phyloP scores from a whole-genome alignment of 345 rosid genomes.

The Turnera subulata region DNA sequence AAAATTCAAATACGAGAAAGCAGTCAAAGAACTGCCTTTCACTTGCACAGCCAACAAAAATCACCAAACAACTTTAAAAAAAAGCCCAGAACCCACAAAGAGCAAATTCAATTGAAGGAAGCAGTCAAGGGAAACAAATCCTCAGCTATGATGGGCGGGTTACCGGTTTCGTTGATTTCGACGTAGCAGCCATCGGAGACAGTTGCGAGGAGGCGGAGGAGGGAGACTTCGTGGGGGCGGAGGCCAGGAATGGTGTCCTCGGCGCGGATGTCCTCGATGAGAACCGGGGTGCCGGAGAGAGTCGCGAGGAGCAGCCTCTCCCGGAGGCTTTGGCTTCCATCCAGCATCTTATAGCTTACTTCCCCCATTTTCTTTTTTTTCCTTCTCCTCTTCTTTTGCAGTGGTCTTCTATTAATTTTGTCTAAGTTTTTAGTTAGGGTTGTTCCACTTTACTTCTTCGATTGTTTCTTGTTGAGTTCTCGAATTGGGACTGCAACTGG shows the following conservation, averaged over 20 bases:
- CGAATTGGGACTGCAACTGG: no score
- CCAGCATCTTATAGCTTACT: constrained; percentile 52
- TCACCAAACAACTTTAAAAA: no score
- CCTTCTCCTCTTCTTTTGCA: no score
- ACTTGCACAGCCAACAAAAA: no score
- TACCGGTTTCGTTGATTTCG: constrained; percentile 81
- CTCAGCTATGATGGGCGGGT: background rate
- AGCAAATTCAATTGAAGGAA: no score
- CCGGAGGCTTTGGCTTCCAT: constrained; percentile 71
- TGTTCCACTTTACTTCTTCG: no score
- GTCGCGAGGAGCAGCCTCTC: constrained; percentile 72
- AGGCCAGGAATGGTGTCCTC: constrained; percentile 71
- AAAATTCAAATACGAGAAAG: background rate
- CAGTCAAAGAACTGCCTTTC: no score
- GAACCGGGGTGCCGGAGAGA: constrained; percentile 56
- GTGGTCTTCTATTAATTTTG: no score
- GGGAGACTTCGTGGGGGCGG: constrained; percentile 68
- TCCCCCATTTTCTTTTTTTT: constrained; percentile 48
- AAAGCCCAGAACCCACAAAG: no score
- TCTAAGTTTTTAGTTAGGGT: no score
- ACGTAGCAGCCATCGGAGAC: constrained; percentile 63
- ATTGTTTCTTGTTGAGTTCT: no score
- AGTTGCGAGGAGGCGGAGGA: constrained; percentile 69
- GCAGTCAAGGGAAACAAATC: no score
- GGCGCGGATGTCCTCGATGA: constrained; percentile 65